Base-by-base conservation (phyloP, 805 yeast genomes). In the Sugiyamaella boreocaroliniensis region DNA sequence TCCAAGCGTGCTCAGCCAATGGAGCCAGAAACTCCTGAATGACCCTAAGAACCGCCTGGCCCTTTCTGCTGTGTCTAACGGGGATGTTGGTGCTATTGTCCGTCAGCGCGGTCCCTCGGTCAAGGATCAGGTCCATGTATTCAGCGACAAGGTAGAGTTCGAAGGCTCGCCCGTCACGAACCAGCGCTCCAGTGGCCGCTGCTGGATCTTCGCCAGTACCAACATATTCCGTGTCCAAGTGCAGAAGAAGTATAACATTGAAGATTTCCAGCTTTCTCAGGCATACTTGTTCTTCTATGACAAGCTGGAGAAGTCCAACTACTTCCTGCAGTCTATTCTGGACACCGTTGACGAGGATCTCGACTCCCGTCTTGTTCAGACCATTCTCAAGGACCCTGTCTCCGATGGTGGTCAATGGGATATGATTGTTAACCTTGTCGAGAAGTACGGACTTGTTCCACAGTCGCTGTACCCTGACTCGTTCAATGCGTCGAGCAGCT, bases 371-470 rank as follows among this genome's bases (percentile, higher is more conserved):
- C 70, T 86, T 53, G 79, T 88, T 49, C 87, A 83, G 68, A 79
- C 78, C 58, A 68, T 88, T 46, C 71, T 88, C 49, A 58, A 70
- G 4, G 84, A 80, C 49, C 95, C 96, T 19, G 81, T 82, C 47
- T 68, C 77, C 54, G 96, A 89, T 64, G 96, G 96, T 60, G 96
- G 96, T 48, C 96, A 88, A 68, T 87, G 87, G 77, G 84, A 86
- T 59, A 85, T 88, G 93, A 80, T 86, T 66, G 75, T 84, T 48
- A 86, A 88, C 68, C 66, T 89, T 54, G 79, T 88, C 47, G 79
- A 81, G 57, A 89, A 88, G 69, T 89, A 88, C 61, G 96, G 96
- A 32, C 65, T 85, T 49, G 85, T 89, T 48, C 96, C 96, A 40
- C 76, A 83, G 63, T 79, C 78, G 56, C 66, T 80, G 19, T 89